These are phyloP conservation scores for Russula sp. DNA, from an alignment of 768 basidiomycete species.

Conservation along the genomic window DNA sequence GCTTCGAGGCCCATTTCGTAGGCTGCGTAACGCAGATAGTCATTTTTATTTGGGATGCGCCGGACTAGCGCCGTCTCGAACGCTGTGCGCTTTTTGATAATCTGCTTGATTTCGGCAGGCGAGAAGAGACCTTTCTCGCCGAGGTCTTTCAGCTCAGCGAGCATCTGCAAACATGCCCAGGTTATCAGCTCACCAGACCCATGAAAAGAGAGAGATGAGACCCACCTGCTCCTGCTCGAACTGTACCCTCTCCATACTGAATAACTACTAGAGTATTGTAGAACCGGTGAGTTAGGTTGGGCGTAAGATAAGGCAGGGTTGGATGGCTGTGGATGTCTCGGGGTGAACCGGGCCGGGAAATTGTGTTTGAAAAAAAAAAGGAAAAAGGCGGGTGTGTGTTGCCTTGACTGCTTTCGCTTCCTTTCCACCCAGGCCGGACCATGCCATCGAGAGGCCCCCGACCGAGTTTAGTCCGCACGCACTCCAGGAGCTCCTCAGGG, in stretches of 20 bases:
- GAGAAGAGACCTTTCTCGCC: constrained; percentile 83
- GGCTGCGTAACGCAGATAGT: constrained; percentile 86
- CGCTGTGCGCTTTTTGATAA: constrained; percentile 77
- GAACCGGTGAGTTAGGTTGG: no score
- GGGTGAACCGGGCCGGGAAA: constrained; percentile 8
- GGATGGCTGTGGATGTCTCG: constrained; percentile 9
- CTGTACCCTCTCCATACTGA: constrained; percentile 85
- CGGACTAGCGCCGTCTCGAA: constrained; percentile 85
- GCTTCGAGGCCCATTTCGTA: constrained; percentile 90
- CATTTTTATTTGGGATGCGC: constrained; percentile 77
- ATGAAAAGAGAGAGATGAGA: not conserved
- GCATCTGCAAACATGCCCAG: constrained; percentile 52
- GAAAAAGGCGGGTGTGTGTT: not conserved
- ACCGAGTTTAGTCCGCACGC: constrained; percentile 51
- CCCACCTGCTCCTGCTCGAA: constrained; percentile 86
- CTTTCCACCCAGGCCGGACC: constrained; percentile 11
- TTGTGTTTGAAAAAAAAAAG: constrained; percentile 1
- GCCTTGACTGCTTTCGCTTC: not conserved
- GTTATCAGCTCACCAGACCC: not conserved
- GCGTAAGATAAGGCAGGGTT: not conserved
- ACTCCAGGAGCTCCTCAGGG: constrained; percentile 60
- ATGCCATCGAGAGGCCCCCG: constrained; percentile 56
- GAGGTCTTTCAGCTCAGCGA: constrained; percentile 92
- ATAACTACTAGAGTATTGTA: not conserved
- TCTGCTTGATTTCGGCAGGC: constrained; percentile 76